Evolutionary conservation across 2,329 filamentous ascomycete genomes (phyloP), one percentile per base, ranked within the genome.

Genomic region (Aspergillus latus): DNA sequence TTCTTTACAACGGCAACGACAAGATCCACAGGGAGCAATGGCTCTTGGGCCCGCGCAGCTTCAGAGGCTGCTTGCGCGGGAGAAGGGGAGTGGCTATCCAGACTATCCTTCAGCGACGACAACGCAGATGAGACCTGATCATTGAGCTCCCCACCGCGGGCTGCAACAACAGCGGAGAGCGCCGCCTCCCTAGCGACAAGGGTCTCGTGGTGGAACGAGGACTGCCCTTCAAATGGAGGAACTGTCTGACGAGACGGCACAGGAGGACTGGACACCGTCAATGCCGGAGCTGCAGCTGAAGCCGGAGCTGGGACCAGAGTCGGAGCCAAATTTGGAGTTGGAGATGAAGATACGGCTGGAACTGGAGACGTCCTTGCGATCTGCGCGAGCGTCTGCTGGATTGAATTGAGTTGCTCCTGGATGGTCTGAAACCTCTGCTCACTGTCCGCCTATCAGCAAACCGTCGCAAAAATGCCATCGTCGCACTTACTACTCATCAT

Each of bases 191-290:
- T 56, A 1, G 64, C 64, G 15, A 66, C 56, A 10, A 64, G 59
- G 9, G 59, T 61, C 40, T 66, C 63, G 49, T 65, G 62, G 40
- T 64, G 62, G 16, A 66, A 66, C 2, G 64, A 66, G 1, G 63
- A 65, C 21, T 65, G 63, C 2, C 64, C 64, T 51, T 66, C 64
- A 29, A 66, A 67, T 10, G 64, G 56, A 13, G 64, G 62, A 15
- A 54, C 56, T 2, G 61, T 56, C n/a, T 60, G 61, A 30, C 55
- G n/a, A n/a, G 61, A 52, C 2, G 61, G 51, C 16, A 15, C n/a
- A 11, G 48, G 37, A 5, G 62, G 57, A 16, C 54, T 52, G 15
- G 60, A 36, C 4, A 53, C 54, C 5, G 58, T 40, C 9, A 49
- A 45, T 13, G 43, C 29, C 2, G 57, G 30, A 5, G 21, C 21